Base-by-base conservation (phyloP, 1,284 basidiomycete species). In the Porodaedalea pini region DNA sequence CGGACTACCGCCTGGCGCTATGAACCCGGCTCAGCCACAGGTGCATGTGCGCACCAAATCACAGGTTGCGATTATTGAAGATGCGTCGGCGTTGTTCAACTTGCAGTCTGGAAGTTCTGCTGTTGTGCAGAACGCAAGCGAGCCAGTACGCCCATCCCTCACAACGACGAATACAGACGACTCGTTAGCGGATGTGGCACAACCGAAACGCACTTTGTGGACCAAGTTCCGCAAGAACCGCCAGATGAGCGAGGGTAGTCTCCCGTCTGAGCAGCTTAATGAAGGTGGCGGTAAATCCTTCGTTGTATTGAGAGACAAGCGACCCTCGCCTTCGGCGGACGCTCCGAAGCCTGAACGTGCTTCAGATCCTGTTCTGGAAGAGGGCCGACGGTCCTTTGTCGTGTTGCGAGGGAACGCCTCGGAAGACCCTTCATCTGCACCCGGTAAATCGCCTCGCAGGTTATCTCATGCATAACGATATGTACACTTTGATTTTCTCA, bases 21-120 rank as follows among this genome's bases (percentile, higher is more conserved):
- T 83, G 78, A 73, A 78, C 40, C 81, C 83, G n/a, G 73, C 76
- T n/a, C 53, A 48, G 10, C 64, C 57, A 19, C 25, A 56, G 27
- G 48, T 53, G 15, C 86, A 88, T 66, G 72, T 80, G 31, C 81
- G 90, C 32, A 89, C 82, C n/a, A 83, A 84, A 71, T 90, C 87
- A 23, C 90, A 92, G 67, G 86, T 83, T 4, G 89, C 90, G 1
- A 81, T 92, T 60, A 82, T 92, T 25, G 86, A 88, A 68, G 75
- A 86, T 66, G 74, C 75, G 40, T 73, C 19, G 62, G 67, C 37
- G 58, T 73, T 59, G 47, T 67, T 58, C 65, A 62, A 10, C 59
- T 56, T 41, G 63, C 54, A 56, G 23, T 34, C 58, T 2, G 61
- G 58, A 44, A 47, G 58, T 32, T 49, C 54, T 31, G 54, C 57